A percentile compares a stretch with the other conserved stretches of the same genome.
phyloP scores from a whole-genome alignment of 768 basidiomycete species.

The Xerocomellus chrysenteron region DNA sequence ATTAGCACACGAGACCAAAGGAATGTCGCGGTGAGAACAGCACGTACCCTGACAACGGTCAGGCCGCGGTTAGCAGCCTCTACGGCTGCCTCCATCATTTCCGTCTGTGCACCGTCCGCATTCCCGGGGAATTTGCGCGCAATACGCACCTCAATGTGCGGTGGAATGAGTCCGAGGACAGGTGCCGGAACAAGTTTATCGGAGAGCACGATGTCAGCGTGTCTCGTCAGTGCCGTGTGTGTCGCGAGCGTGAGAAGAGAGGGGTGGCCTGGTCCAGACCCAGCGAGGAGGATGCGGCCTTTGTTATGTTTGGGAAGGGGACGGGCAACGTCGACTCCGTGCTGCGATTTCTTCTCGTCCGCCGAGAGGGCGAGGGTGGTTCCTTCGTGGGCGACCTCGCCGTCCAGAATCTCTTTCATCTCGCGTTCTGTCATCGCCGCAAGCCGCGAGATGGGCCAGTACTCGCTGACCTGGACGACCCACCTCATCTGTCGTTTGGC shows the following conservation, averaged over 20 bases:
- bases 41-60: constrained; percentile 80
- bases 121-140: constrained; percentile 98
- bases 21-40: not conserved
- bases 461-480: constrained; percentile 95
- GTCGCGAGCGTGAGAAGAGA: constrained; percentile 89
- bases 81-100: constrained; percentile 91
- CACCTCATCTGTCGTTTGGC: constrained; percentile 78
- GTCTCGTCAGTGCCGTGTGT: constrained; percentile 70
- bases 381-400: constrained; percentile 21
- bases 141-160: constrained; percentile 70
- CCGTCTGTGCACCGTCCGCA: constrained; percentile 89
- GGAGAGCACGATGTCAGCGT: constrained; percentile 86
- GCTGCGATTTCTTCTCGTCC: constrained; percentile 37
- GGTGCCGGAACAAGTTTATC: constrained; percentile 95
- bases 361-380: constrained; percentile 17
- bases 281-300: constrained; percentile 87
- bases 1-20: not conserved
- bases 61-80: constrained; percentile 78
- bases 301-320: constrained; percentile 16
- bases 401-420: constrained; percentile 62
- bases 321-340: constrained; percentile 22
- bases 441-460: constrained; percentile 83
- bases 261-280: constrained; percentile 95
- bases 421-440: constrained; percentile 65
- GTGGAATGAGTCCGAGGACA: constrained; percentile 83